phyloP scores from a whole-genome alignment of 257 asterid genomes.

The Jasminum sambac region DNA sequence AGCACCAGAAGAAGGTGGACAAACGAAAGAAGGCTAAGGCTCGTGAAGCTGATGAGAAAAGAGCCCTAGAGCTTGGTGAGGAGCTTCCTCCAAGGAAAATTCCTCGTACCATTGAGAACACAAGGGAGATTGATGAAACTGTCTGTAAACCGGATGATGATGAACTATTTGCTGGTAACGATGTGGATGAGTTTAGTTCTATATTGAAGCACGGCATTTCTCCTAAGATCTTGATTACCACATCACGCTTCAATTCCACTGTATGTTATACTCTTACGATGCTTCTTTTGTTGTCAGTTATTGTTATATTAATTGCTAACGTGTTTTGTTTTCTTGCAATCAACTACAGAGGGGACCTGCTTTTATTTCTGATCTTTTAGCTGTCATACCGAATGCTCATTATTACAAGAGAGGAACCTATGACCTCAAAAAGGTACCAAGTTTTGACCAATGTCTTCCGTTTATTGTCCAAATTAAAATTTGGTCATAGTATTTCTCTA shows the following conservation, averaged over 20 bases:
- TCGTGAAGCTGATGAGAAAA: conserved; percentile 76
- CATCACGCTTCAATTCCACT: conserved; percentile 84
- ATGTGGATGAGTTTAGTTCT: conserved; percentile 82
- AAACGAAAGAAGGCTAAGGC: conserved; percentile 66
- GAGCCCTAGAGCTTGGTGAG: conserved; percentile 88
- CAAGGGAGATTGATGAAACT: conserved; percentile 87
- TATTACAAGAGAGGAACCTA: conserved; percentile 89
- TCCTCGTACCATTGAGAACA: conserved; percentile 90
- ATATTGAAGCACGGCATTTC: conserved; percentile 53
- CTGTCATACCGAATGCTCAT: conserved; percentile 83
- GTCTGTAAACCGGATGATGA: conserved; percentile 89
- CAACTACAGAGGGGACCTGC: conserved; percentile 89
- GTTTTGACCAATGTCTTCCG: neutral
- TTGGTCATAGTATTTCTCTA: neutral
- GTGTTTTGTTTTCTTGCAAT: conserved; percentile 7
- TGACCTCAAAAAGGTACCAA: conserved; percentile 76
- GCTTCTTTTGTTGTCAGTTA: neutral
- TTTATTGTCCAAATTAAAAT: conserved; percentile 5
- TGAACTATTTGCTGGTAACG: conserved; percentile 83
- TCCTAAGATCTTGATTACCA: conserved; percentile 84
- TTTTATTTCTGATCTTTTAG: conserved; percentile 64
- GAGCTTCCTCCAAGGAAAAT: conserved; percentile 71
- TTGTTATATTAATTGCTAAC: neutral
- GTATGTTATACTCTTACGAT: conserved; percentile 39
- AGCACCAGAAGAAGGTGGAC: conserved; percentile 73